These are phyloP conservation scores for Phytophthora citrophthora DNA, from an alignment of 352 stramenopile genomes.

Conservation along the genomic window DNA sequence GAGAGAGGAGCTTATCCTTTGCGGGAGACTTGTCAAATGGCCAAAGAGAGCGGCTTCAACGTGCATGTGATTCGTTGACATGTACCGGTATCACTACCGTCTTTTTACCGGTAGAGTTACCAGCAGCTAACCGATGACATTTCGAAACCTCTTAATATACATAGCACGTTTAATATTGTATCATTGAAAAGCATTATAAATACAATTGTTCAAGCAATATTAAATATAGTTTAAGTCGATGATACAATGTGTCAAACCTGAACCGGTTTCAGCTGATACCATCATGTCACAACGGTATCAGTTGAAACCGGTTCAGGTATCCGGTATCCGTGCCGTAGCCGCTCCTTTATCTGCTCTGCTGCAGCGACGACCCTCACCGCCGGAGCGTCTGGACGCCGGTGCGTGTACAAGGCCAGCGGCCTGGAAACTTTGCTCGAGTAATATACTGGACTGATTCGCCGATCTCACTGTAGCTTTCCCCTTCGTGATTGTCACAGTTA, in stretches of 20 bases:
- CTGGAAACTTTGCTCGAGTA: not conserved
- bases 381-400: conserved; percentile 10
- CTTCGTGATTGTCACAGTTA: not conserved
- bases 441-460: not conserved
- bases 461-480: not conserved
- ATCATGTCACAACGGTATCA: too few relatives aligned
- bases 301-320: conserved; percentile 1
- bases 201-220: not conserved
- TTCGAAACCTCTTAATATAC: not conserved
- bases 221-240: not conserved
- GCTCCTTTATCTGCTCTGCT: conserved; percentile 8
- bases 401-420: not conserved
- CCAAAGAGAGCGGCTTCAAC: conserved; percentile 12
- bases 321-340: not conserved
- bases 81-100: not conserved
- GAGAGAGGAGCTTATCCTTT: too few relatives aligned
- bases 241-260: too few relatives aligned
- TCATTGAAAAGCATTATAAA: not conserved
- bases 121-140: not conserved
- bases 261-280: too few relatives aligned
- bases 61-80: conserved; percentile 16
- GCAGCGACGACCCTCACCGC: conserved; percentile 16
- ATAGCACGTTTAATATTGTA: not conserved
- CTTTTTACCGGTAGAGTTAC: not conserved
- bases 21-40: not conserved